A percentile compares a stretch with the other conserved stretches of the same genome.
These are phyloP conservation scores for Hypoxylon lenormandii DNA, from an alignment of 495 filamentous ascomycete species.

Conservation along the genomic window DNA sequence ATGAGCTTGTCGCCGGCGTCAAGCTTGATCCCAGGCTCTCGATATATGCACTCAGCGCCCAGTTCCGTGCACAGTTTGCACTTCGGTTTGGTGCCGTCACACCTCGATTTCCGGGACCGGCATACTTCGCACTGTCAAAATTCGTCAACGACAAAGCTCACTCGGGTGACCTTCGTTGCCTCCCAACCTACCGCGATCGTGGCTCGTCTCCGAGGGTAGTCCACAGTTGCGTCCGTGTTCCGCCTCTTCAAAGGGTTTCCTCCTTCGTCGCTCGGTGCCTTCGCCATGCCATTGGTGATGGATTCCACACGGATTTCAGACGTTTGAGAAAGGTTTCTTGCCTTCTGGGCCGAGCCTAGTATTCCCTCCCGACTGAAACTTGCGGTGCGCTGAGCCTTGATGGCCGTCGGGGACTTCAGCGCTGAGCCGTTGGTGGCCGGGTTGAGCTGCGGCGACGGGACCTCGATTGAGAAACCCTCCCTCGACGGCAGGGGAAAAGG, in stretches of 20 bases:
- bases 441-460: conserved; percentile 58
- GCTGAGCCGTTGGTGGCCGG: conserved; percentile 57
- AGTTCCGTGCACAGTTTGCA: conserved; percentile 85
- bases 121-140: conserved; percentile 80
- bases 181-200: conserved; percentile 74
- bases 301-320: conserved; percentile 58
- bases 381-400: conserved; percentile 61
- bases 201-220: conserved; percentile 76
- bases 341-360: conserved; percentile 69
- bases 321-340: conserved; percentile 66
- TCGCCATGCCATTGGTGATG: conserved; percentile 59
- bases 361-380: conserved; percentile 69
- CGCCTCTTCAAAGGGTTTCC: conserved; percentile 71
- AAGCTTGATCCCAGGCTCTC: conserved; percentile 87
- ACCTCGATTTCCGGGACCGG: conserved; percentile 83
- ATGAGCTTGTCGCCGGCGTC: conserved; percentile 88
- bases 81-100: conserved; percentile 84
- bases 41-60: conserved; percentile 83
- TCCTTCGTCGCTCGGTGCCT: conserved; percentile 63
- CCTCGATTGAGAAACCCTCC: conserved; percentile 62
- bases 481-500: conserved; percentile 60
- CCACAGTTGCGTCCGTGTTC: conserved; percentile 72
- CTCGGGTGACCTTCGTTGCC: conserved; percentile 9
- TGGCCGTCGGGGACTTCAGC: conserved; percentile 64
- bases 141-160: conserved; percentile 48